A percentile compares a stretch with the other conserved stretches of the same genome.
Conservation (phyloP, 208 protist genomes). For the Naegleria gruberi region DNA sequence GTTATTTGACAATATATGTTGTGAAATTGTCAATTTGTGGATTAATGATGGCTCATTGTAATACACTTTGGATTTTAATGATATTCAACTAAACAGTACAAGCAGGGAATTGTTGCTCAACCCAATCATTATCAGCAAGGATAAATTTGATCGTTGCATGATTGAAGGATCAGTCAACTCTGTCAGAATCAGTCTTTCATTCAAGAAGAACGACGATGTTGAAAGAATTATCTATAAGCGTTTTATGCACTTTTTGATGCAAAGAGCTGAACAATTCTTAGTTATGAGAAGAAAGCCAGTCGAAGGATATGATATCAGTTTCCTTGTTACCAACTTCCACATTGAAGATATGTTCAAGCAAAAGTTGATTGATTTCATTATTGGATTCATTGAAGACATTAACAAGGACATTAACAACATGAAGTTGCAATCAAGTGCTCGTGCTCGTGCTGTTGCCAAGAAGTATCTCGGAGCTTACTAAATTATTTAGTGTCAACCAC, state of each 20-base stretch:
- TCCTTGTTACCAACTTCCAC: conserved; percentile 94
- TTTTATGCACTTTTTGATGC: conserved; percentile 85
- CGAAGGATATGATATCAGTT: conserved; percentile 86
- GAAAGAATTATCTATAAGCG: conserved; percentile 78
- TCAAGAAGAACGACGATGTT: conserved; percentile 84
- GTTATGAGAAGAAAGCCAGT: conserved; percentile 85
- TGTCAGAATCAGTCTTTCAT: conserved; percentile 77
- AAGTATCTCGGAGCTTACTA: conserved; percentile 52
- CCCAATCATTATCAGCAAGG: conserved; percentile 62
- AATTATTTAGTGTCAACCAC: no score
- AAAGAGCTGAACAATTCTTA: conserved; percentile 84
- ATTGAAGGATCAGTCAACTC: conserved; percentile 91
- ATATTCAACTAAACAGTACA: conserved; percentile 25
- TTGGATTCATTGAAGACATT: conserved; percentile 86
- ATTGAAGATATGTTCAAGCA: conserved; percentile 81
- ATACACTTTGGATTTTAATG: neutral
- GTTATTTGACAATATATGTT: neutral
- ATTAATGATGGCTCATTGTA: neutral
- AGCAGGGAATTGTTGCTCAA: conserved; percentile 70
- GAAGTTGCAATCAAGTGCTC: conserved; percentile 75
- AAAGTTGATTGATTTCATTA: conserved; percentile 90
- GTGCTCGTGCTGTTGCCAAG: conserved; percentile 62
- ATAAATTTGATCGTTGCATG: conserved; percentile 67
- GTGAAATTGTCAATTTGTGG: neutral
- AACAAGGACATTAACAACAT: conserved; percentile 88